Evolutionary conservation across 768 basidiomycete genomes (phyloP), one percentile per base, ranked within the genome.

Genomic region (Flagelloscypha sp.): DNA sequence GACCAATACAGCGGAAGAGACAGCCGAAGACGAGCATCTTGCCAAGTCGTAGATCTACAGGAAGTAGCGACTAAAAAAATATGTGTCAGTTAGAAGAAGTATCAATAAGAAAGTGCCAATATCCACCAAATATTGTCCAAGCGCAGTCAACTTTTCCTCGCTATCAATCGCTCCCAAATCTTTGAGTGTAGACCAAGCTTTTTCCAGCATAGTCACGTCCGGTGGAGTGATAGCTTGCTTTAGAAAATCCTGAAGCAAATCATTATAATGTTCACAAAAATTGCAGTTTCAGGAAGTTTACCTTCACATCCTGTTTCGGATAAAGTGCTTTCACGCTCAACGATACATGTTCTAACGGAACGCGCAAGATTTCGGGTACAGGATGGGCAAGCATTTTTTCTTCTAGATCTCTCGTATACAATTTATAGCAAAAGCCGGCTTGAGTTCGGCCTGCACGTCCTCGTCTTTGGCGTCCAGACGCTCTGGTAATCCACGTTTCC

Each of bases 1-100:
- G 86, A 36, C 76, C 79, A 7, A 94, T 59, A 46, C 89, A 93
- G 45, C 72, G 72, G 62, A 97, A 92, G 30, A 93, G 71, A 5
- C 79, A 72, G 0, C 75, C 89, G 0, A 95, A 64, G 6, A 95
- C 72, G 16, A 97, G 73, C 84, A 97, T 93, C 84, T 95, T 97
- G 6, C 77, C 87, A 18, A 97, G 68, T 25, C 88, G 71, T 7
- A 93, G 62, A 56, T 97, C 93, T 10, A 94, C 62, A 1, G 92
- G 92, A n/a, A 95, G 68, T 58, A 79, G 70, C 2, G 85, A 70
- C 85, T 90, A 47, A 9, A 39, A 17, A 16, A 35, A 28, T n/a
- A 5, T 24, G 21, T 17, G 15, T 44, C 19, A 48, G 33, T 5
- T 30, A 32, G 21, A 30, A 38, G 23, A 44, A 30, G 24, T 15